Percentiles rank a stretch among this genome's conserved stretches.
phyloP scores from a whole-genome alignment of 1,284 basidiomycete species.

The Naganishia albida region DNA sequence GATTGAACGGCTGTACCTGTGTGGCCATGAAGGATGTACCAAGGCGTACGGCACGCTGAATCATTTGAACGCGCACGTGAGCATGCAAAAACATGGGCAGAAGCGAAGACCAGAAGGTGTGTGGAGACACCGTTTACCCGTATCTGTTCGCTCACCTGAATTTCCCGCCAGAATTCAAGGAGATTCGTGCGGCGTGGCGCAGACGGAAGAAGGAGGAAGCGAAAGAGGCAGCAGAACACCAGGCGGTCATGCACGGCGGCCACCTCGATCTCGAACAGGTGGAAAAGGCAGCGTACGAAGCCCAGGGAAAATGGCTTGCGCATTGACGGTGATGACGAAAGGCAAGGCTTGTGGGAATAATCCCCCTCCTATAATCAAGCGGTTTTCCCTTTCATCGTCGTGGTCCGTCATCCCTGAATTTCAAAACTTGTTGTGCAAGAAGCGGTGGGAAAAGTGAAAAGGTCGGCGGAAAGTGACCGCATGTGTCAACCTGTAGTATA shows the following conservation, averaged over 20 bases:
- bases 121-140: constrained; percentile 34
- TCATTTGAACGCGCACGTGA: constrained; percentile 61
- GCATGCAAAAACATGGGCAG: constrained; percentile 61
- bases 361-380: not conserved
- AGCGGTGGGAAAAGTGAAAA: no score
- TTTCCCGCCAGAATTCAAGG: constrained; percentile 80
- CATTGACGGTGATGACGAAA: constrained; percentile 30
- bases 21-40: constrained; percentile 59
- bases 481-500: no score
- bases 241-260: constrained; percentile 10
- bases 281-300: constrained; percentile 30
- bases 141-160: not conserved
- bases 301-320: constrained; percentile 33
- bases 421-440: no score
- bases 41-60: constrained; percentile 60
- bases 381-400: constrained; percentile 11
- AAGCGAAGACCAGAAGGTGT: constrained; percentile 58
- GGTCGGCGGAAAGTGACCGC: no score
- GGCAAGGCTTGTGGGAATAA: constrained; percentile 6
- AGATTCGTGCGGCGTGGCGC: constrained; percentile 92
- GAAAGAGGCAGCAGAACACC: constrained; percentile 23
- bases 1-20: constrained; percentile 60
- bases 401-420: not conserved
- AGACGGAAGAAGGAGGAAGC: constrained; percentile 81
- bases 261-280: constrained; percentile 20